A percentile compares a stretch with the other conserved stretches of the same genome.
Evolutionary conservation across 164 flowering plant genomes (phyloP).

Genomic region (Hamamelis virginiana): DNA sequence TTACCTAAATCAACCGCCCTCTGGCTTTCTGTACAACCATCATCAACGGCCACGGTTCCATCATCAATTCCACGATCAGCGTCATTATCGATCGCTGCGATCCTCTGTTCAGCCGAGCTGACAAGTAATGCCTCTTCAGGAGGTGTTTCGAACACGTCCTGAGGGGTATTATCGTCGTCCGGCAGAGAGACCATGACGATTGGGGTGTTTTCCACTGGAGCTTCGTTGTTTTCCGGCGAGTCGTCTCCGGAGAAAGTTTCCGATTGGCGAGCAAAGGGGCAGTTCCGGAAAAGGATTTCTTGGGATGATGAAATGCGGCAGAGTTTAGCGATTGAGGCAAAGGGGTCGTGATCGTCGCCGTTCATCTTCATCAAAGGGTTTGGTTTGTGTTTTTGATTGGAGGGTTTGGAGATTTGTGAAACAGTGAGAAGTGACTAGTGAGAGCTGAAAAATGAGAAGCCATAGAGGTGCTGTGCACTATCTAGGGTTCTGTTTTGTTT

Average conservation of each 20-base stretch:
- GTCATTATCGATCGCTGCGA: neutral
- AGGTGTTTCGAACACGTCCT: constrained; percentile 27
- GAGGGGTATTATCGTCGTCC: neutral
- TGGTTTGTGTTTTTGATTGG: neutral
- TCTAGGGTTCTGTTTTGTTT: no score
- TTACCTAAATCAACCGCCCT: constrained; percentile 23
- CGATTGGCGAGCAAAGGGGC: constrained; percentile 6
- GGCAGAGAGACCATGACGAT: constrained; percentile 26
- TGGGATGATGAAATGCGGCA: constrained; percentile 25
- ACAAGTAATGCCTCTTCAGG: constrained; percentile 12
- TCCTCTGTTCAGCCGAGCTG: constrained; percentile 9
- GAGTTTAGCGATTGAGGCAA: constrained; percentile 1
- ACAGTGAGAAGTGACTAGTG: no score
- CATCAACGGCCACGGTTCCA: neutral
- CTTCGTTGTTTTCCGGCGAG: neutral
- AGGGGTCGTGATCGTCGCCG: constrained; percentile 9
- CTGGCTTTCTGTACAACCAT: neutral
- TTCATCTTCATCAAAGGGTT: neutral
- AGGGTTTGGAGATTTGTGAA: neutral
- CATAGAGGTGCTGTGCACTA: no score
- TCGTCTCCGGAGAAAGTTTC: neutral
- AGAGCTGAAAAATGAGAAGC: neutral
- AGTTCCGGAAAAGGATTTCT: constrained; percentile 14
- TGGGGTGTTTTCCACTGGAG: constrained; percentile 15
- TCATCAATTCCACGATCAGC: neutral